phyloP scores from a whole-genome alignment of 2,329 filamentous ascomycete genomes.

The Raffaelea ambrosiae region DNA sequence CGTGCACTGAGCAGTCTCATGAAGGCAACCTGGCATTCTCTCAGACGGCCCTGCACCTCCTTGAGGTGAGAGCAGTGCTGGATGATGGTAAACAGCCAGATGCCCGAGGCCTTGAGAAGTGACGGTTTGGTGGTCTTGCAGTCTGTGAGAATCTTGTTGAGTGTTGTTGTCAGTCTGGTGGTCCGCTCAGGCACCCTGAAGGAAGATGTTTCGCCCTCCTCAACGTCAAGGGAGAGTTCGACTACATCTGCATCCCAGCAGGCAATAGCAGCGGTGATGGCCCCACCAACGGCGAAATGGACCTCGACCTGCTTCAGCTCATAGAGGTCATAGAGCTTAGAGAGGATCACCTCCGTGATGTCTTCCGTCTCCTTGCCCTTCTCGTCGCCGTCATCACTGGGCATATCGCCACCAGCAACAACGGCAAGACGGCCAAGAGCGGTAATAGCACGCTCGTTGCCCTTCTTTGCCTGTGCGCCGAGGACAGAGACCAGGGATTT shows the following conservation, averaged over 20 bases:
- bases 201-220: conserved; percentile 34
- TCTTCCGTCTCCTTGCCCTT: not conserved
- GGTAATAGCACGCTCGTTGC: conserved; percentile 74
- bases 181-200: conserved; percentile 28
- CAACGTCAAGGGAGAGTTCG: conserved; percentile 66
- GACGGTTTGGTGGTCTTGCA: conserved; percentile 83
- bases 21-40: conserved; percentile 78
- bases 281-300: conserved; percentile 86
- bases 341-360: conserved; percentile 48
- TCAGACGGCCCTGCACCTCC: conserved; percentile 64
- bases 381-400: conserved; percentile 16
- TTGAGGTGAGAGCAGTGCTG: conserved; percentile 79
- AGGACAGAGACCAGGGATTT: conserved; percentile 53
- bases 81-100: conserved; percentile 88
- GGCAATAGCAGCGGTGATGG: conserved; percentile 66
- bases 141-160: conserved; percentile 67
- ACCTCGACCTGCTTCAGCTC: conserved; percentile 80
- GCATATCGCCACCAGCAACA: conserved; percentile 19
- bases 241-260: conserved; percentile 81
- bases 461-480: conserved; percentile 62
- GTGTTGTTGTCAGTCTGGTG: conserved; percentile 38
- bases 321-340: conserved; percentile 65
- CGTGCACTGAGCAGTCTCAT: conserved; percentile 78
- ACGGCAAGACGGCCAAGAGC: conserved; percentile 71
- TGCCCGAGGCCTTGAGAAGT: conserved; percentile 82